Conservation (phyloP, 371 early-diverging fungal genomes). For the Syncephalastrum contaminatum region DNA sequence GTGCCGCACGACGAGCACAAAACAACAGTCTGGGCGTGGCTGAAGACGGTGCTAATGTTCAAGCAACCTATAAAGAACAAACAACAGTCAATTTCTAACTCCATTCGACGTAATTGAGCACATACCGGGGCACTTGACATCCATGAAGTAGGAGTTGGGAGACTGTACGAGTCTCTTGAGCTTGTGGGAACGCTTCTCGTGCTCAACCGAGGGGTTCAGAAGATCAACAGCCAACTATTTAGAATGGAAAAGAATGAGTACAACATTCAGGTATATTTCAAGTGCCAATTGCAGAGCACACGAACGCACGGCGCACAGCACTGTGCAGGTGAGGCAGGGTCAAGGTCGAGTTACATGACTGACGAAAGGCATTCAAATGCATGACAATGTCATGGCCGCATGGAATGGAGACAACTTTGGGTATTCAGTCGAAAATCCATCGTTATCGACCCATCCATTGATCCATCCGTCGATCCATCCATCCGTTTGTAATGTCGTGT, state of each 20-base stretch:
- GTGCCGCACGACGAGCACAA: constrained; percentile 94
- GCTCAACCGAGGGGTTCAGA: constrained; percentile 95
- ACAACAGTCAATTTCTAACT: not conserved
- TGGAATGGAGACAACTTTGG: not conserved
- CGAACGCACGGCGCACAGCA: not conserved
- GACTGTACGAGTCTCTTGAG: constrained; percentile 99
- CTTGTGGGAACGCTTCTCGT: constrained; percentile 96
- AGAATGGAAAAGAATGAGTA: not conserved
- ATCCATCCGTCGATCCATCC: constrained; percentile 29
- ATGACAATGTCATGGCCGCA: not conserved
- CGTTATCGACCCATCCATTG: constrained; percentile 25
- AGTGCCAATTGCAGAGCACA: not conserved
- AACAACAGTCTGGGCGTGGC: constrained; percentile 99
- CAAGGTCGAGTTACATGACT: not conserved
- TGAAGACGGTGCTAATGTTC: constrained; percentile 96
- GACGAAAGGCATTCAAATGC: not conserved
- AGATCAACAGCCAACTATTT: constrained; percentile 96
- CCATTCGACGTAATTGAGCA: not conserved
- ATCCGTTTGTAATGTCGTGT: constrained; percentile 11
- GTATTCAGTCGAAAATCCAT: not conserved
- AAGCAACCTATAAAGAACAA: constrained; percentile 74
- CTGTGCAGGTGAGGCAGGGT: not conserved
- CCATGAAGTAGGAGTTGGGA: constrained; percentile 99
- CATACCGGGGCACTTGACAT: constrained; percentile 98
- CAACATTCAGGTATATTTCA: not conserved